These are phyloP conservation scores for Suillus clintonianus DNA, from an alignment of 768 basidiomycete species.

Conservation along the genomic window DNA sequence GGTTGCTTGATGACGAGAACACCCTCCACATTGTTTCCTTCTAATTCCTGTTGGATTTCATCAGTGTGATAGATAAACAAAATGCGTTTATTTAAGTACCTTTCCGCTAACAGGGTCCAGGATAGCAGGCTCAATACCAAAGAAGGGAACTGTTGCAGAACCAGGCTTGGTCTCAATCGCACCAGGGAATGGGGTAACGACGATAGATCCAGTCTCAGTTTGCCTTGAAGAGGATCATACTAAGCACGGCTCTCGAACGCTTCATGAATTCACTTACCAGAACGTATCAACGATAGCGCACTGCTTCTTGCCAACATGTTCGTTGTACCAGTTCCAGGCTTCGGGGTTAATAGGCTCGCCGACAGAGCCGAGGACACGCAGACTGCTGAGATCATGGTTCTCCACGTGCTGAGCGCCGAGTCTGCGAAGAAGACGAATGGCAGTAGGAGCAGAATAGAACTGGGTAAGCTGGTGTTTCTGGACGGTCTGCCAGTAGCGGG, in stretches of 20 bases:
- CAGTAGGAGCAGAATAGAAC: constrained; percentile 93
- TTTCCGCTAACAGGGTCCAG: constrained; percentile 83
- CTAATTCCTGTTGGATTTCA: constrained; percentile 48
- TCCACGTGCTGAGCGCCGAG: constrained; percentile 87
- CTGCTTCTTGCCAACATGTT: constrained; percentile 84
- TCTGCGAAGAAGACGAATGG: constrained; percentile 88
- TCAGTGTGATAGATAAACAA: constrained; percentile 2
- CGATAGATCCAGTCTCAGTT: constrained; percentile 97
- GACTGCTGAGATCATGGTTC: constrained; percentile 73
- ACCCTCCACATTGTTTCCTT: constrained; percentile 87
- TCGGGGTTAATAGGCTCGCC: constrained; percentile 99
- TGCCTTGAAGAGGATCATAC: constrained; percentile 57
- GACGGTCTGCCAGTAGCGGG: constrained; percentile 96
- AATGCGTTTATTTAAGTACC: constrained; percentile 30
- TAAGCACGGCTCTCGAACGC: background rate
- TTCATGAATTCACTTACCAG: constrained; percentile 48
- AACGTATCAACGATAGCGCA: constrained; percentile 95
- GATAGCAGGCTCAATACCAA: constrained; percentile 87
- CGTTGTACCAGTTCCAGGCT: constrained; percentile 99
- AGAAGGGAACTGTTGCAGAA: constrained; percentile 96
- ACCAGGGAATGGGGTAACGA: constrained; percentile 94
- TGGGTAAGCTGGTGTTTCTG: constrained; percentile 93
- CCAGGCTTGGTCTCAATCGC: constrained; percentile 96
- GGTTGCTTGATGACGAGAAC: constrained; percentile 83
- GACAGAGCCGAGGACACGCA: constrained; percentile 90